Evolutionary conservation across 192 early-diverging fungal species (phyloP), one percentile per base, ranked within the genome.

Genomic region (Entomortierella parvispora): DNA sequence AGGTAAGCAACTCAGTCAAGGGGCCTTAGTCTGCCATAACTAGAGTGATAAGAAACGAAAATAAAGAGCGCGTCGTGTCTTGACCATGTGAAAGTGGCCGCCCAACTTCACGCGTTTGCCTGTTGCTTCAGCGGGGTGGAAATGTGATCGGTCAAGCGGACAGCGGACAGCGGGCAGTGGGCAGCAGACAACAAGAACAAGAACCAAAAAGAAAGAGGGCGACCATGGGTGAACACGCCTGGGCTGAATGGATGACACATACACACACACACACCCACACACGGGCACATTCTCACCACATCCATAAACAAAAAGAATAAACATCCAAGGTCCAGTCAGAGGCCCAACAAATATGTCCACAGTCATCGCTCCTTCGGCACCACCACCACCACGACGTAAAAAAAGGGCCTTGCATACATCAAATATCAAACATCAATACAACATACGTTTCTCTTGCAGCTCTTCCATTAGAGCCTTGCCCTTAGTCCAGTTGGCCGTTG

Each of bases 391-490:
- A n/a, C n/a, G n/a, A n/a, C n/a, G n/a, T n/a, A n/a, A n/a, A n/a
- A n/a, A n/a, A n/a, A n/a, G n/a, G n/a, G n/a, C n/a, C n/a, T n/a
- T n/a, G n/a, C n/a, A n/a, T n/a, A n/a, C n/a, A n/a, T n/a, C 46
- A 23, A 43, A 28, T 32, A 22, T 2, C 26, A 57, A n/a, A n/a
- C n/a, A 44, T 8, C 44, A 12, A 42, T 46, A 59, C 33, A 37
- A 66, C 78, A 61, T 83, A 87, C 88, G 51, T 52, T 86, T 81
- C 63, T 93, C 91, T 51, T 87, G 83, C 50, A 91, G 81, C 80
- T 91, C 92, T 31, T 92, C 89, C 50, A 92, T 80, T 5, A 92
- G 63, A 2, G 84, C 91, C 56, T 90, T 86, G 31, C 90, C 92
- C 55, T 75, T 69, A 20, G 86, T 88, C 92, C 90, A 92, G 37